phyloP scores from a whole-genome alignment of 2,329 filamentous ascomycete genomes.

The Aspergillus puulaauensis region DNA sequence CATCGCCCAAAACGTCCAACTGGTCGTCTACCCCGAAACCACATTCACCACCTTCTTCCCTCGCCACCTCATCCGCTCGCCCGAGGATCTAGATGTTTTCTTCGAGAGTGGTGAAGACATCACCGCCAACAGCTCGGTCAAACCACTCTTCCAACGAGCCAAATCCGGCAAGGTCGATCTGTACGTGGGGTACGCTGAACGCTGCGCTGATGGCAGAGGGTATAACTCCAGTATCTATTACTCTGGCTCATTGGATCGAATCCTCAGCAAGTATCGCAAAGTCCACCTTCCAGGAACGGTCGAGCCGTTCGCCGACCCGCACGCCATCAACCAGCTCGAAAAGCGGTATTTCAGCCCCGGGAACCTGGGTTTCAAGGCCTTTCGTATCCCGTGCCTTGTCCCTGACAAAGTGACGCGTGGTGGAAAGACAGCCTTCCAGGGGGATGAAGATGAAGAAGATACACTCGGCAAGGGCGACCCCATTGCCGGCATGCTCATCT shows the following conservation, averaged over 20 bases:
- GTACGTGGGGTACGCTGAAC: slow-evolving; percentile 55
- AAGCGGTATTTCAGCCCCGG: slow-evolving; percentile 57
- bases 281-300: slow-evolving; percentile 55
- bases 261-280: slow-evolving; percentile 56
- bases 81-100: slow-evolving; percentile 47
- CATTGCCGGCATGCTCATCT: slow-evolving; percentile 57
- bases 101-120: slow-evolving; percentile 50
- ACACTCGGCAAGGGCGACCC: slow-evolving; percentile 44
- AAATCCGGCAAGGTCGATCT: slow-evolving; percentile 51
- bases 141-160: slow-evolving; percentile 52
- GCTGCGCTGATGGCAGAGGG: slow-evolving; percentile 43
- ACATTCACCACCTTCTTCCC: slow-evolving; percentile 60
- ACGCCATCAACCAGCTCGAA: slow-evolving; percentile 55
- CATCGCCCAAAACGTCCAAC: slow-evolving; percentile 44
- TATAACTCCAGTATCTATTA: slow-evolving; percentile 57
- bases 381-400: slow-evolving; percentile 51
- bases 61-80: slow-evolving; percentile 48
- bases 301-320: slow-evolving; percentile 51
- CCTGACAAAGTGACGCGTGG: slow-evolving; percentile 3
- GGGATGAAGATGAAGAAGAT: slow-evolving; percentile 14
- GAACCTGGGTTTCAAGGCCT: slow-evolving; percentile 54
- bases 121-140: slow-evolving; percentile 43
- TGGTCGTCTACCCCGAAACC: slow-evolving; percentile 57
- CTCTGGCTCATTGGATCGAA: slow-evolving; percentile 41
- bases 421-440: neutral